These are phyloP conservation scores for Neurospora sp. DNA, from an alignment of 495 filamentous ascomycete genomes.

Conservation along the genomic window DNA sequence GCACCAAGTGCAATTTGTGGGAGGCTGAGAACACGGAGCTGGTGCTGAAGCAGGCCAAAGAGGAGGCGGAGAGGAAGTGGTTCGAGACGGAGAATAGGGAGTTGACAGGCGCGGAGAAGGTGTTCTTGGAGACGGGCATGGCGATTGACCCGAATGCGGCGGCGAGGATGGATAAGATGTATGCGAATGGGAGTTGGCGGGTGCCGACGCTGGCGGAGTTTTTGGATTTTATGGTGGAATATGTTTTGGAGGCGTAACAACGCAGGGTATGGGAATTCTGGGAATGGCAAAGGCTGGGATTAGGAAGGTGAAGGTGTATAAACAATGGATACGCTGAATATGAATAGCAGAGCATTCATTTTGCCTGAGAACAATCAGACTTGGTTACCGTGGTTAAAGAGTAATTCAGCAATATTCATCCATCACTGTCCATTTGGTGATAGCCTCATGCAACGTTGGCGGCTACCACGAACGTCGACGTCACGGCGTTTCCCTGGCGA, in stretches of 20 bases:
- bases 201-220: slow-evolving; percentile 33
- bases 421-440: background rate
- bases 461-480: background rate
- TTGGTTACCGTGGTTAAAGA: too few relatives aligned
- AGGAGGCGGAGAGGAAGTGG: slow-evolving; percentile 77
- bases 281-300: background rate
- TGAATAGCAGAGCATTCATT: background rate
- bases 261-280: background rate
- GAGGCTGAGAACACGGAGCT: slow-evolving; percentile 73
- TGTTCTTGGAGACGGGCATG: slow-evolving; percentile 35
- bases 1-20: slow-evolving; percentile 85
- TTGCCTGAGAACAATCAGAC: background rate
- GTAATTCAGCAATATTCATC: background rate
- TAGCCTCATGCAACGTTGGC: background rate
- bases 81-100: slow-evolving; percentile 51
- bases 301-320: background rate
- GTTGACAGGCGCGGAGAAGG: slow-evolving; percentile 35
- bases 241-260: slow-evolving; percentile 23
- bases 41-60: slow-evolving; percentile 62
- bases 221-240: slow-evolving; percentile 35
- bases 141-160: slow-evolving; percentile 11
- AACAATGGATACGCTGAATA: background rate
- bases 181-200: slow-evolving; percentile 15
- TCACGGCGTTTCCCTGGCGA: background rate
- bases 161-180: slow-evolving; percentile 16